Conservation (phyloP, 176 grass and related monocot species). For the Rhynchospora tenuis region DNA sequence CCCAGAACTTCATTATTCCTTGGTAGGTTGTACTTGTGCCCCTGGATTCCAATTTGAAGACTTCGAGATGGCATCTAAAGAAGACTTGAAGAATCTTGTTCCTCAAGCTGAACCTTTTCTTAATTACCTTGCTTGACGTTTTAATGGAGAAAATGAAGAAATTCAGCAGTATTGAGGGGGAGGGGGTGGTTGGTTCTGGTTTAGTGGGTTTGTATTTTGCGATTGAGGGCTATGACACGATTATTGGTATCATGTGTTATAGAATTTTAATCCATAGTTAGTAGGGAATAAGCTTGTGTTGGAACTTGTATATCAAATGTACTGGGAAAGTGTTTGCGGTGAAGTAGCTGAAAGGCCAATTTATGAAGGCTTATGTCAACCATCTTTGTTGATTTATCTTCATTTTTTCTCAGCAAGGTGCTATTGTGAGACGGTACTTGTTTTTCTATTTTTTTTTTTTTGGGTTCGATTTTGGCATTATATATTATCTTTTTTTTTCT, state of each 20-base stretch:
- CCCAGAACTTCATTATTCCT: conserved; percentile 62
- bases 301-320: background rate
- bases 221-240: background rate
- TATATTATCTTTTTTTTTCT: background rate
- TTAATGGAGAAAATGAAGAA: background rate
- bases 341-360: background rate
- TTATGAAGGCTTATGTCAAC: background rate
- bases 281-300: background rate
- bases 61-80: conserved; percentile 56
- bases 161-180: background rate
- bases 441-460: background rate
- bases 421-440: background rate
- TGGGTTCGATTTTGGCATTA: background rate
- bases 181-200: background rate
- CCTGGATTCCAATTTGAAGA: conserved; percentile 87
- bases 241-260: background rate
- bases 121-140: conserved; percentile 39
- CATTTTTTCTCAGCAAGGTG: background rate
- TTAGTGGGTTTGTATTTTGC: background rate
- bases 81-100: conserved; percentile 55
- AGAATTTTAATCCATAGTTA: background rate
- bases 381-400: background rate
- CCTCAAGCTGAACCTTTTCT: conserved; percentile 76
- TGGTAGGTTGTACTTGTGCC: conserved; percentile 87
- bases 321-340: background rate